Evolutionary conservation across 169 alveolate species (phyloP).

Genomic region (Plasmodium malariae): DNA sequence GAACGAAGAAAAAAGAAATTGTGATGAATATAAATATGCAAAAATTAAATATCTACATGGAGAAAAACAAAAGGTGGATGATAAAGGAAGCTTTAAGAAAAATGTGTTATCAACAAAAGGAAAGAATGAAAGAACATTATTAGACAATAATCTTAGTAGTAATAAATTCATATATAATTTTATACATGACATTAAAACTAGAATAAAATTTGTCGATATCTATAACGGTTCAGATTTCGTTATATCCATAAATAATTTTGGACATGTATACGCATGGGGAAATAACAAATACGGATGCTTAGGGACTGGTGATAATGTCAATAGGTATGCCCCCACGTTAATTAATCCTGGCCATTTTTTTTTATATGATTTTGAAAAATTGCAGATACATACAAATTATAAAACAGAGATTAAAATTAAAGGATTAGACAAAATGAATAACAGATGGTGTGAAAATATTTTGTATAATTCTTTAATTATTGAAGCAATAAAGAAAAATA

Average conservation of each 20-base stretch:
- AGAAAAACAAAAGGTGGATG: not conserved
- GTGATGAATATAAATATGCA: conserved; percentile 45
- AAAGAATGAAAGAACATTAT: conserved; percentile 24
- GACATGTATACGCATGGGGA: conserved; percentile 76
- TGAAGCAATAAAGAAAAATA: conserved; percentile 58
- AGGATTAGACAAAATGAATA: conserved; percentile 35
- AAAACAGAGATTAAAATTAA: conserved; percentile 62
- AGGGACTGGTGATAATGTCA: conserved; percentile 72
- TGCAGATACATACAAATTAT: conserved; percentile 68
- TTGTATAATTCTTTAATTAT: conserved; percentile 58
- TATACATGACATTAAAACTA: conserved; percentile 61
- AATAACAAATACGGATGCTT: conserved; percentile 70
- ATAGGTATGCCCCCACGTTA: conserved; percentile 65
- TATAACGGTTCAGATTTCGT: conserved; percentile 69
- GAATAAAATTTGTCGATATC: conserved; percentile 66
- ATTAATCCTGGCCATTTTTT: conserved; percentile 74
- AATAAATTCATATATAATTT: conserved; percentile 64
- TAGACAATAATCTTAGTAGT: conserved; percentile 50
- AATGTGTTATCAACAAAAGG: conserved; percentile 28
- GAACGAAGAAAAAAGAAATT: conserved; percentile 12
- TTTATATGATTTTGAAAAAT: conserved; percentile 70
- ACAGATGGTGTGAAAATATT: conserved; percentile 48
- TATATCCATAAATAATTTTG: conserved; percentile 69
- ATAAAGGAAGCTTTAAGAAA: conserved; percentile 44
- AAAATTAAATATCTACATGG: conserved; percentile 14